Conservation (phyloP, 1,139 yeast genomes). For the Candida sanyaensis region DNA sequence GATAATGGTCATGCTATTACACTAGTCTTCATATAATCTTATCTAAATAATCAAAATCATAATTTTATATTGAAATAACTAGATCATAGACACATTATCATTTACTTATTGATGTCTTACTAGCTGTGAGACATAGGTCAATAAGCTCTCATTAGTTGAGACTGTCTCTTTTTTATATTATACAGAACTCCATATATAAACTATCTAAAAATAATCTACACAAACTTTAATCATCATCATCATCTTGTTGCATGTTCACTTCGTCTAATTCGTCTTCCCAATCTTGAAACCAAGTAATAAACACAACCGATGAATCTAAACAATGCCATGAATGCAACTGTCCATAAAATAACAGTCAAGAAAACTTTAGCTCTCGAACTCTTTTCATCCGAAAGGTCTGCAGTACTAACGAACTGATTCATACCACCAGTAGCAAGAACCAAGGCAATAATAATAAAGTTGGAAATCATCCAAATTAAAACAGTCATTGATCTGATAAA, state of each 20-base stretch:
- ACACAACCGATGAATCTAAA: constrained; percentile 72
- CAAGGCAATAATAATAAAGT: constrained; percentile 68
- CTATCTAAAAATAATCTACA: not conserved
- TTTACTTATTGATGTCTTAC: no score
- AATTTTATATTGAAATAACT: no score
- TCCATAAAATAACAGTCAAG: constrained; percentile 75
- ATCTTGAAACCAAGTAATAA: constrained; percentile 52
- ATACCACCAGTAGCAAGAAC: constrained; percentile 73
- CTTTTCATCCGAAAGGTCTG: constrained; percentile 18
- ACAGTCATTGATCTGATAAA: constrained; percentile 80
- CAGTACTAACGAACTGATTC: constrained; percentile 29
- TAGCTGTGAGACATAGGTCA: no score
- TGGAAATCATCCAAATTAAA: constrained; percentile 75
- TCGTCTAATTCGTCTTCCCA: constrained; percentile 24
- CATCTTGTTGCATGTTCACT: constrained; percentile 20
- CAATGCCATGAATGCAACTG: constrained; percentile 78
- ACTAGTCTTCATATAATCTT: no score
- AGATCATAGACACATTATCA: no score
- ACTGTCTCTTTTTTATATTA: not conserved
- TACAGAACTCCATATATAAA: not conserved
- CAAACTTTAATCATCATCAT: not conserved
- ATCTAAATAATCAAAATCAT: no score
- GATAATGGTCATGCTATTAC: no score
- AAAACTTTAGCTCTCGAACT: constrained; percentile 44
- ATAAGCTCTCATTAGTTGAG: no score